Percentiles rank a stretch among this genome's conserved stretches.
Conservation (phyloP, 2,329 filamentous ascomycete species). For the Cladobotryum mycophilum region DNA sequence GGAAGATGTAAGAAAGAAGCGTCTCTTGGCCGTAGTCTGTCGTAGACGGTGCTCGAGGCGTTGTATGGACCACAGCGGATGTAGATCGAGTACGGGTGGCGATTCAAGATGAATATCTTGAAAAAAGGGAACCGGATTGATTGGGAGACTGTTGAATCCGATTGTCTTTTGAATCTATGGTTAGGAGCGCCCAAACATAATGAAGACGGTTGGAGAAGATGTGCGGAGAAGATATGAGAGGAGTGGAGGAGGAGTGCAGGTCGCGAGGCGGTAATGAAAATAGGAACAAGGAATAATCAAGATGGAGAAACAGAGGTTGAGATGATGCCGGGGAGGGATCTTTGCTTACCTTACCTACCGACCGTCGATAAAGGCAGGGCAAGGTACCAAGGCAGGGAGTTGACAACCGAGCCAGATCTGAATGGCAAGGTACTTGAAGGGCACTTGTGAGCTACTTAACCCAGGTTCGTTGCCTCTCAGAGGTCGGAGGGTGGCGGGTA, state of each 20-base stretch:
- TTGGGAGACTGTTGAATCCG: neutral
- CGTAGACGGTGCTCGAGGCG: no score
- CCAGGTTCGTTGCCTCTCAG: no score
- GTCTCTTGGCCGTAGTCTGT: neutral
- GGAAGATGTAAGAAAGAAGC: neutral
- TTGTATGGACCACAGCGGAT: no score
- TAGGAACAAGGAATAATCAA: neutral
- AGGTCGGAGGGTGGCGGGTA: no score
- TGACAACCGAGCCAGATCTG: no score
- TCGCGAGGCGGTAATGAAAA: neutral
- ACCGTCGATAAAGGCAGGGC: no score
- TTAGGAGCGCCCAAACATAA: neutral
- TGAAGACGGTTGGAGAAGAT: neutral
- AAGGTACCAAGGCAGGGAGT: no score
- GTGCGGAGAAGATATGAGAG: neutral
- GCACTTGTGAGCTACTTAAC: no score
- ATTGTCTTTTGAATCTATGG: neutral
- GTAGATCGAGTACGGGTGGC: no score
- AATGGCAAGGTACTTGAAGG: no score
- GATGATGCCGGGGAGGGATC: conserved; percentile 3
- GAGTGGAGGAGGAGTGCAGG: neutral
- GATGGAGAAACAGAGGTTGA: neutral
- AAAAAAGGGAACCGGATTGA: neutral
- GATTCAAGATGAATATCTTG: no score
- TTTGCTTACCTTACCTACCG: conserved; percentile 10